These are phyloP conservation scores for Clavispora vitiphila DNA, from an alignment of 805 yeast genomes.

Conservation along the genomic window DNA sequence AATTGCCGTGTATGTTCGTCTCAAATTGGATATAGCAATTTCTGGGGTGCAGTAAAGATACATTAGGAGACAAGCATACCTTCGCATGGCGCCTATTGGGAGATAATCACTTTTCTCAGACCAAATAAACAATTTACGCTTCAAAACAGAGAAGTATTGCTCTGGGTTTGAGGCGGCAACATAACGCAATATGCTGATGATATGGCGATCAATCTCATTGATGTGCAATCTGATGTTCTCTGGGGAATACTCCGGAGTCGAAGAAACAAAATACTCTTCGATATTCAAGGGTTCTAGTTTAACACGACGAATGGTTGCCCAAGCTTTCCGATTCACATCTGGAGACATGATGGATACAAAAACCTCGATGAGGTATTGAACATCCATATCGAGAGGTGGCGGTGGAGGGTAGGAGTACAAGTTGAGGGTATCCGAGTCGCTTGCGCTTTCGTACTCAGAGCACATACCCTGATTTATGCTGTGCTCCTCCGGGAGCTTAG, in stretches of 20 bases:
- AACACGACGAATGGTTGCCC: slow-evolving; percentile 21
- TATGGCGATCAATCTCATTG: slow-evolving; percentile 29
- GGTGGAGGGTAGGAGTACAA: slow-evolving; percentile 29
- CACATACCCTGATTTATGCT: slow-evolving; percentile 5
- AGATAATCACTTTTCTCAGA: slow-evolving; percentile 21
- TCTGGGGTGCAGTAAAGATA: slow-evolving; percentile 25
- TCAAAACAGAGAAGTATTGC: slow-evolving; percentile 25
- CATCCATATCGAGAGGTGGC: slow-evolving; percentile 16
- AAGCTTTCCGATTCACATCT: slow-evolving; percentile 23
- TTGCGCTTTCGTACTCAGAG: slow-evolving; percentile 8
- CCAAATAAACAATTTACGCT: slow-evolving; percentile 21
- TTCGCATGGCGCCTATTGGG: slow-evolving; percentile 24
- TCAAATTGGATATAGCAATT: slow-evolving; percentile 20
- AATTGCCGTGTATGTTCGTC: slow-evolving; percentile 18
- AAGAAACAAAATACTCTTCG: too few relatives aligned
- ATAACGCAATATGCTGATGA: slow-evolving; percentile 27
- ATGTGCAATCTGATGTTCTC: slow-evolving; percentile 6
- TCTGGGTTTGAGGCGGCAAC: slow-evolving; percentile 34
- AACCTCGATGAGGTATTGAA: slow-evolving; percentile 23
- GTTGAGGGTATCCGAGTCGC: slow-evolving; percentile 18
- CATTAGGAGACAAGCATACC: slow-evolving; percentile 31
- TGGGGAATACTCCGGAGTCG: too few relatives aligned
- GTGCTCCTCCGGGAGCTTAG: slow-evolving; percentile 1
- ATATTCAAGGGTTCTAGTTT: neutral
- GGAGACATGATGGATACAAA: slow-evolving; percentile 27